phyloP scores from a whole-genome alignment of 2,329 filamentous ascomycete genomes.

The Beauveria bassiana region DNA sequence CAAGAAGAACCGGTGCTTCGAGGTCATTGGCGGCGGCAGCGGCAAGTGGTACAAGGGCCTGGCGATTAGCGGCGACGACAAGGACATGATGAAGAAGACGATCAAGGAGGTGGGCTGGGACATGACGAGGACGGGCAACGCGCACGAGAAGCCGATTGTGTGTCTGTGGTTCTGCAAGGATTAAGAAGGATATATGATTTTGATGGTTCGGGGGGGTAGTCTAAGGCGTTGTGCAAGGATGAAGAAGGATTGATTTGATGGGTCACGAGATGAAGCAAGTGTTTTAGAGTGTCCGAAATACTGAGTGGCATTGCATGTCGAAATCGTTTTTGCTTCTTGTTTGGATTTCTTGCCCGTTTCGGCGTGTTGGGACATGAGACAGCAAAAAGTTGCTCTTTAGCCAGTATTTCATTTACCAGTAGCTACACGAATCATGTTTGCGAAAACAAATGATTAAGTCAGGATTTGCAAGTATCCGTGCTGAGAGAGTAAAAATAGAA shows the following conservation, averaged over 20 bases:
- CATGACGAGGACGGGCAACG: constrained; percentile 36
- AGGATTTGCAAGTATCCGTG: background rate
- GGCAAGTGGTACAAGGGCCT: constrained; percentile 54
- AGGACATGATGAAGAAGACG: constrained; percentile 38
- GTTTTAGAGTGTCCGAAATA: background rate
- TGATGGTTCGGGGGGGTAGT: background rate
- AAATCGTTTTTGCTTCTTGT: background rate
- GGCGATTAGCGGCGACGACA: constrained; percentile 41
- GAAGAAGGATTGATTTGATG: no score
- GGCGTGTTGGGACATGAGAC: background rate
- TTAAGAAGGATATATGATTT: constrained; percentile 17
- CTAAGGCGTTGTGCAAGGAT: no score
- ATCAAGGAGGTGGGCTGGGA: constrained; percentile 55
- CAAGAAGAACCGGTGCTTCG: constrained; percentile 49
- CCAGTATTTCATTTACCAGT: background rate
- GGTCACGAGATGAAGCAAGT: no score
- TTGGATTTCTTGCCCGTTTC: background rate
- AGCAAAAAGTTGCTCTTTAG: background rate
- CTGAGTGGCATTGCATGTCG: background rate
- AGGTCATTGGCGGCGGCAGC: constrained; percentile 46
- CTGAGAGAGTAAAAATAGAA: no score
- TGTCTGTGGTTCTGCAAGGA: constrained; percentile 53
- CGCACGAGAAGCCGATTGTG: constrained; percentile 45
- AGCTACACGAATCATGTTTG: background rate
- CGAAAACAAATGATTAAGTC: background rate